Evolutionary conservation across 2,329 filamentous ascomycete genomes (phyloP), one percentile per base, ranked within the genome.

Genomic region (Didymella lethalis): DNA sequence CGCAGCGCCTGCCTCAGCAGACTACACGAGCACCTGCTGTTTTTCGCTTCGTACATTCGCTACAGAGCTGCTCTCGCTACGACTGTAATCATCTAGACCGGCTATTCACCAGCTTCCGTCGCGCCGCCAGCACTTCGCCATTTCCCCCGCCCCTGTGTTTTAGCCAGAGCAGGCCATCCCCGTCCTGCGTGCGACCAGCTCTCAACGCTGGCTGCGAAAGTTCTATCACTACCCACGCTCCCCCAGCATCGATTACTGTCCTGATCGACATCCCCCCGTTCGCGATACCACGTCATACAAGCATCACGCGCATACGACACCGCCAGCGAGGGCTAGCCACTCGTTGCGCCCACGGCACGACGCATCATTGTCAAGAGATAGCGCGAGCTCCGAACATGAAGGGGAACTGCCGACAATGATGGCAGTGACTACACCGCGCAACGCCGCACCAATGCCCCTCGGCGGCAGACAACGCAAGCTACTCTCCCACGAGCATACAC

Each of bases 401-500:
- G 70, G 69, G 54, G 46, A 54, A 59, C 61, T 61, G 52, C 49
- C 44, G 49, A 54, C 47, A 50, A 70, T 69, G 45, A 76, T 69
- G 71, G 65, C 64, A 63, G 56, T 66, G 54, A 68, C 59, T 47
- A 67, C 48, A 57, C 65, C 46, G 67, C 53, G 38, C 58, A 48
- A 29, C 23, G 53, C 44, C 53, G 45, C 48, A 16, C 45, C 32
- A n/a, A 50, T 49, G 61, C 53, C 56, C 29, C 64, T 45, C 20
- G 50, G 48, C 38, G 23, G 43, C 58, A 60, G 62, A 50, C 65
- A 53, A 46, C 64, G 59, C 61, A 64, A 68, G 20, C 58, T 73
- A 18, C 72, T 72, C 43, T 63, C 68, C 12, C 57, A 72, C 36
- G 65, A 73, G 50, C 71, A 68, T 49, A 64, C 68, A 64, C 72